Conservation (phyloP, 179 eudicot genomes). For the Spinacia oleracea region DNA sequence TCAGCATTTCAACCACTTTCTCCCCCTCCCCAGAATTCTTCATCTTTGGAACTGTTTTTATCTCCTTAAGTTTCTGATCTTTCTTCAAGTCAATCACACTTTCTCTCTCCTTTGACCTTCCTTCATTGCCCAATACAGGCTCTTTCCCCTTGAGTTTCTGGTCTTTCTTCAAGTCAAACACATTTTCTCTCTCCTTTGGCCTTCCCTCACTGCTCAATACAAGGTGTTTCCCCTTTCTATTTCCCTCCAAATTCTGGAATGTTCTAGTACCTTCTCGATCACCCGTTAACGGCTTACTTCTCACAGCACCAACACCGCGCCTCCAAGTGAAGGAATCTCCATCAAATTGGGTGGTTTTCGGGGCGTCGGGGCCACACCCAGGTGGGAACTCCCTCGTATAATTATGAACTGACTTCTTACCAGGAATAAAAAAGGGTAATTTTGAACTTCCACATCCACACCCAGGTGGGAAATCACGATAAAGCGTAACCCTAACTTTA, state of each 20-base stretch:
- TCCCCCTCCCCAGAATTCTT: background rate
- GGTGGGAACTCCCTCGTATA: constrained; percentile 20
- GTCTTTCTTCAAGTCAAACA: constrained; percentile 1
- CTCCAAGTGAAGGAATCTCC: background rate
- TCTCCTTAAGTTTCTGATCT: background rate
- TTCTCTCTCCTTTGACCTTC: constrained; percentile 10
- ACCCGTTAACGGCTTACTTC: background rate
- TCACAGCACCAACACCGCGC: constrained; percentile 1
- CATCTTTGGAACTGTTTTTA: background rate
- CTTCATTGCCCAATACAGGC: background rate
- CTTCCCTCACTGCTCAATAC: background rate
- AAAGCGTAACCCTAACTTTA: background rate
- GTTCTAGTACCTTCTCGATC: background rate
- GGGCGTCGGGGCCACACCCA: constrained; percentile 26
- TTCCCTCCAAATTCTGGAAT: background rate
- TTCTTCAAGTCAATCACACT: constrained; percentile 14
- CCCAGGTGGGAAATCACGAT: constrained; percentile 25
- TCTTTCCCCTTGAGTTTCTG: background rate
- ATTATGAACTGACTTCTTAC: background rate
- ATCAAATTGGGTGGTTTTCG: background rate
- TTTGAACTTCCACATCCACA: constrained; percentile 20
- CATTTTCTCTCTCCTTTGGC: constrained; percentile 20
- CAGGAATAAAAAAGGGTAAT: background rate
- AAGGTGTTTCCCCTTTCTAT: background rate
- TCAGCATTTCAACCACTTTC: background rate